Base-by-base conservation (phyloP, 129 eudicot species). In the Chrysanthemum makinoi region DNA sequence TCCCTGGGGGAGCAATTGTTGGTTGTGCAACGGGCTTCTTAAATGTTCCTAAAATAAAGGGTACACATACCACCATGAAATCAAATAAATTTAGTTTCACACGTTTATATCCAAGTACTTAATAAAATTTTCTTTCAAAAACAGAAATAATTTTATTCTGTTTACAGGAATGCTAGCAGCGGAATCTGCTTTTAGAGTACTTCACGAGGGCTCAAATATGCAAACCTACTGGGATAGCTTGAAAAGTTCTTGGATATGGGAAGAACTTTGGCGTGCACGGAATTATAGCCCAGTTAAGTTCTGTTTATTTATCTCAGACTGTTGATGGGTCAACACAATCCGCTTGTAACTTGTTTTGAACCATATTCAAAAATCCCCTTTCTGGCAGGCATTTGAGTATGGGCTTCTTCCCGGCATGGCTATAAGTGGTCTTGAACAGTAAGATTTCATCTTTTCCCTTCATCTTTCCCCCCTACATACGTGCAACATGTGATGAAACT, bases 1-100 rank as follows among this genome's bases (percentile, higher is more conserved):
- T 94, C 86, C 99, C 99, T 18, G 99, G 97, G 83, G 99, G 99
- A 69, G 98, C 99, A 81, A 83, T 94, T 68, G 82, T 90, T 60
- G 99, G 99, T 57, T 94, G 99, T 74, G 85, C 99, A 56, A 97
- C 97, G 79, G 99, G 99, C 76, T 90, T 89, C 82, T 70, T 94
- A 70, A 94, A 94, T 66, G 99, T 94, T 55, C 99, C 97, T 28
- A 94, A 94, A 76, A 94, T 94, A 59, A 94, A 94, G 87, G 99
- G 99, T 75, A 82, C 99, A 2, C 99, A 94, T 70, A 90, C 99
- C 0, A 97, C 99, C 8, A 94, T 94, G 97, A 94, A 94, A 78
- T 94, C 99, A 86, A 97, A 97, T 93, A 84, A 74, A 52, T 50
- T 4, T 2, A 49, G 10, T 33, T 39, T 57, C 51, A 18, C 52